Percentiles rank a stretch among this genome's conserved stretches.
phyloP scores from a whole-genome alignment of 106 monocot genomes.

The Apostasia shenzhenica region DNA sequence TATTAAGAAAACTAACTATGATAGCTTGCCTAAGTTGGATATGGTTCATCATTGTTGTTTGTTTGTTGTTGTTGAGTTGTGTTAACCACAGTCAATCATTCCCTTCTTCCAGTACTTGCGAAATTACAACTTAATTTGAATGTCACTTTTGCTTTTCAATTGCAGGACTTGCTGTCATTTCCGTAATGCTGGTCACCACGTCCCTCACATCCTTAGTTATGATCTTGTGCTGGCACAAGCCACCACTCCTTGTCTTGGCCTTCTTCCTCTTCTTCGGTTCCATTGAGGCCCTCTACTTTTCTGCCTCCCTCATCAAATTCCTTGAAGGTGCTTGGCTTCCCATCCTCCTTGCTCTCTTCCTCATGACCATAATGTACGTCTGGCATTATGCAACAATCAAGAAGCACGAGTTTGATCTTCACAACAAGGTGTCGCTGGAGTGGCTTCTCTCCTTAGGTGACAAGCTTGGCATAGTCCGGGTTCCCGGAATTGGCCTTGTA shows the following conservation, averaged over 20 bases:
- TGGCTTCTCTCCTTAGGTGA: conserved; percentile 62
- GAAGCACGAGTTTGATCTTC: conserved; percentile 54
- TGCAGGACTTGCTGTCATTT: conserved; percentile 65
- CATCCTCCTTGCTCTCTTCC: conserved; percentile 49
- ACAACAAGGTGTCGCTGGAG: conserved; percentile 66
- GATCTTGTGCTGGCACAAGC: conserved; percentile 55
- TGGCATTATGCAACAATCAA: conserved; percentile 71
- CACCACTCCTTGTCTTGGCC: conserved; percentile 30
- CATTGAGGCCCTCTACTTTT: conserved; percentile 52
- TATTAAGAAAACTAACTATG: too few species aligned
- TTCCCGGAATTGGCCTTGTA: conserved; percentile 63
- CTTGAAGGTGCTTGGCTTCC: conserved; percentile 66
- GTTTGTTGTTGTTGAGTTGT: too few species aligned
- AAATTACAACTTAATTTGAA: too few species aligned
- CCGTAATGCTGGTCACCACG: conserved; percentile 67
- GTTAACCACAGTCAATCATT: too few species aligned
- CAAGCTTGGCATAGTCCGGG: conserved; percentile 52
- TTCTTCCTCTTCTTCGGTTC: conserved; percentile 62
- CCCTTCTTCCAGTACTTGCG: too few species aligned
- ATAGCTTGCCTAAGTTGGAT: too few species aligned
- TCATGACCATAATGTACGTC: conserved; percentile 55
- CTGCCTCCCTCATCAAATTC: conserved; percentile 69
- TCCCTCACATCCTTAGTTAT: conserved; percentile 63
- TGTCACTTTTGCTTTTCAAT: too few species aligned
- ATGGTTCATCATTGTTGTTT: too few species aligned